These are phyloP conservation scores for Teratosphaeria nubilosa DNA, from an alignment of 2,329 filamentous ascomycete species.

Conservation along the genomic window DNA sequence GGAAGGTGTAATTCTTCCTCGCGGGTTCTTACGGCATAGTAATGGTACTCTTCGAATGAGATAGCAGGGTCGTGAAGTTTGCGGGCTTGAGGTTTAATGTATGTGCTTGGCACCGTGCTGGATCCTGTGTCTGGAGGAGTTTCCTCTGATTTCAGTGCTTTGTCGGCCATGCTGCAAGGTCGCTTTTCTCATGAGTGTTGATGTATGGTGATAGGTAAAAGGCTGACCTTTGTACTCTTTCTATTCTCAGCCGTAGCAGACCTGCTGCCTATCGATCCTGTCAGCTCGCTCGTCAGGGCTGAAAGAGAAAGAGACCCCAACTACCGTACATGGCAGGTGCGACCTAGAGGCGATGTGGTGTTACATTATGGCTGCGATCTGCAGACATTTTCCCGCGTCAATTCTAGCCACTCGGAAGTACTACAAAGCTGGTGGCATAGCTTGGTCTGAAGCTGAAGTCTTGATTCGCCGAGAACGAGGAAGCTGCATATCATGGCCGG, in stretches of 20 bases:
- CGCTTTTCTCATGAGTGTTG: neutral
- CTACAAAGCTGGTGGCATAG: too few species aligned
- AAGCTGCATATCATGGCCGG: too few species aligned
- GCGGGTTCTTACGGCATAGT: conserved; percentile 16
- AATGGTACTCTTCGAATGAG: conserved; percentile 18
- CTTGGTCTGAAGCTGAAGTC: too few species aligned
- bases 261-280: too few species aligned
- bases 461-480: too few species aligned
- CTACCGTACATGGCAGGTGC: neutral
- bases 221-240: neutral
- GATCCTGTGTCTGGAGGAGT: neutral
- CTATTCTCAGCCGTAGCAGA: neutral
- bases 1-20: conserved; percentile 9
- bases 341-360: neutral
- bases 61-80: conserved; percentile 19
- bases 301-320: neutral
- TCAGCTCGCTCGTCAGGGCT: neutral
- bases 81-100: conserved; percentile 19
- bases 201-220: neutral
- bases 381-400: neutral
- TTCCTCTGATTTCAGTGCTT: neutral
- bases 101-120: neutral
- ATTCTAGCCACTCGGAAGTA: neutral
- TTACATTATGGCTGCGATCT: neutral
- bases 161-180: neutral